Percentiles rank a stretch among this genome's conserved stretches.
phyloP scores from a whole-genome alignment of 2,329 filamentous ascomycete genomes.

The Aureobasidium lini region DNA sequence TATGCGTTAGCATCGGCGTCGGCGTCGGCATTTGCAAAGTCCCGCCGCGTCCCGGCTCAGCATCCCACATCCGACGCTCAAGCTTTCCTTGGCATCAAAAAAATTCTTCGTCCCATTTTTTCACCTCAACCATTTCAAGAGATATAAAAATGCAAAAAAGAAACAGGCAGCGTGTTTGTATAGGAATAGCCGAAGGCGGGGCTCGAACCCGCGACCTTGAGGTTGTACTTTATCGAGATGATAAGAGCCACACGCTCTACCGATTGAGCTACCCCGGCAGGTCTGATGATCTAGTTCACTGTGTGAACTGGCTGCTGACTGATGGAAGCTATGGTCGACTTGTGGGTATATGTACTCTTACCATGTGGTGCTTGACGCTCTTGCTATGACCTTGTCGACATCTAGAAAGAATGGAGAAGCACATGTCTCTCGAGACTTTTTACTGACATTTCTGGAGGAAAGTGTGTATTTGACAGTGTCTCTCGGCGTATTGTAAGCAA shows the following conservation, averaged over 20 bases:
- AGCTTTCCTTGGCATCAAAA: background rate
- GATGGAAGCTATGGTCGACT: background rate
- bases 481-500: too few species aligned
- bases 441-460: too few species aligned
- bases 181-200: constrained; percentile 1
- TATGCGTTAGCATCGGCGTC: too few species aligned
- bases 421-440: too few species aligned
- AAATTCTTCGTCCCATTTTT: background rate
- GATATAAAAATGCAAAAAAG: background rate
- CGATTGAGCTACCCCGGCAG: constrained; percentile 42
- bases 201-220: background rate
- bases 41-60: too few species aligned
- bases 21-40: background rate
- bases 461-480: too few species aligned
- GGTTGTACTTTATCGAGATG: background rate
- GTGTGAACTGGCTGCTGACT: background rate
- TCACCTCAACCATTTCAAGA: background rate
- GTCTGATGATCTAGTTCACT: background rate
- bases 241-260: constrained; percentile 42
- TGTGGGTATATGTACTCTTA: background rate
- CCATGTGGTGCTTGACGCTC: background rate
- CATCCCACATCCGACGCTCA: background rate
- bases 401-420: too few species aligned
- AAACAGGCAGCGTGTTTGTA: background rate
- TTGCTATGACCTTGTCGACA: background rate